phyloP scores from a whole-genome alignment of 225 moss, liverwort and hornwort genomes.

The Asterella californica region DNA sequence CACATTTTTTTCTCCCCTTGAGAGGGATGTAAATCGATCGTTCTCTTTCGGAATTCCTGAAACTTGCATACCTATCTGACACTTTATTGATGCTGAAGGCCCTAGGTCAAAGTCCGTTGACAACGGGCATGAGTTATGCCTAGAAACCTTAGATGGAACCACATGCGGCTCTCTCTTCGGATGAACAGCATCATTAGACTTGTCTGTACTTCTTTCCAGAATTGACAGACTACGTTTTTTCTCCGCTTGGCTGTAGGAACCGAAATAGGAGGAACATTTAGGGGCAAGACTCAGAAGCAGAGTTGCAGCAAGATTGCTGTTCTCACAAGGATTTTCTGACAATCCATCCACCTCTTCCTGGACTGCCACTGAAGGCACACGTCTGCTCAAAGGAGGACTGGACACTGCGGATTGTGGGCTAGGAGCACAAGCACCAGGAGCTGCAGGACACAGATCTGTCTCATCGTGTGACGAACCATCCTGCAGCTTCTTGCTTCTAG shows the following conservation, averaged over 20 bases:
- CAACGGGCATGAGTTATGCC: conserved; percentile 9
- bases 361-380: conserved; percentile 1
- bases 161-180: conserved; percentile 4
- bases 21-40: not conserved
- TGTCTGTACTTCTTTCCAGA: conserved; percentile 16
- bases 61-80: conserved; percentile 10
- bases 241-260: conserved; percentile 18
- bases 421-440: conserved; percentile 8
- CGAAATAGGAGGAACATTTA: conserved; percentile 13
- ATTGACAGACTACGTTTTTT: conserved; percentile 16
- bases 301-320: conserved; percentile 21
- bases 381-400: conserved; percentile 18
- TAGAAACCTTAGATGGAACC: not conserved
- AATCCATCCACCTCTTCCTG: conserved; percentile 7
- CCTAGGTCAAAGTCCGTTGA: conserved; percentile 10
- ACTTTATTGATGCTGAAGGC: conserved; percentile 13
- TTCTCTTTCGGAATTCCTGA: conserved; percentile 3
- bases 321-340: conserved; percentile 14
- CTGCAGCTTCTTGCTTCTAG: conserved; percentile 4
- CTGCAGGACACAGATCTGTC: conserved; percentile 4
- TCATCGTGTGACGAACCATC: not conserved
- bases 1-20: not conserved
- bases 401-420: conserved; percentile 13
- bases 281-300: conserved; percentile 23
- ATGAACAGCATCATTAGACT: not conserved